A percentile compares a stretch with the other conserved stretches of the same genome.
phyloP scores from a whole-genome alignment of 2,329 filamentous ascomycete genomes.

The Juglanconis sp. region DNA sequence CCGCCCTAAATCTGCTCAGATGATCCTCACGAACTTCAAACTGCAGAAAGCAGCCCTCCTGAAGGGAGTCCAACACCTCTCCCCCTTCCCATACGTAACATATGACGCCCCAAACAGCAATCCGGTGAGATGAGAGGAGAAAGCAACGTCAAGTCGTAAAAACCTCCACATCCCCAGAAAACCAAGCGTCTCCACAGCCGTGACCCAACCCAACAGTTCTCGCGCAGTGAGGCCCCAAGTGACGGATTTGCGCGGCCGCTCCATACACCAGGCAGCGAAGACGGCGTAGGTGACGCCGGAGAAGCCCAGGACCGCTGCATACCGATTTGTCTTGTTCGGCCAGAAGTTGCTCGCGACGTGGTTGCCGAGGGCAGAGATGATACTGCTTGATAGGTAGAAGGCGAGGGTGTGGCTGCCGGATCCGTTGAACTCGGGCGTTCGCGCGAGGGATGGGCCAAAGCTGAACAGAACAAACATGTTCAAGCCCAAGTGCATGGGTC shows the following conservation, averaged over 20 bases:
- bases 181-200: conserved; percentile 23
- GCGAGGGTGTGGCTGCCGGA: conserved; percentile 25
- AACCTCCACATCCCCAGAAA: conserved; percentile 21
- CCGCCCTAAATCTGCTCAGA: background rate
- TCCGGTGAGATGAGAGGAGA: conserved; percentile 22
- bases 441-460: conserved; percentile 23
- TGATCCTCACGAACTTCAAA: conserved; percentile 3
- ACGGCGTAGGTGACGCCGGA: conserved; percentile 25
- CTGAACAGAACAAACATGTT: conserved; percentile 28
- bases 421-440: conserved; percentile 18
- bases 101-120: conserved; percentile 23
- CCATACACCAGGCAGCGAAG: conserved; percentile 22
- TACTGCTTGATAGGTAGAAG: conserved; percentile 25
- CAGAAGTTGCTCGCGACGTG: conserved; percentile 20
- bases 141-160: conserved; percentile 17
- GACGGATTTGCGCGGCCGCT: conserved; percentile 20
- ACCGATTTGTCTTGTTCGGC: conserved; percentile 17
- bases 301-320: conserved; percentile 22
- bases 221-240: conserved; percentile 21
- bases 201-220: conserved; percentile 18
- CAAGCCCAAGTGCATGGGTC: conserved; percentile 24
- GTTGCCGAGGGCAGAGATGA: conserved; percentile 20
- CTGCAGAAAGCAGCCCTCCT: conserved; percentile 18
- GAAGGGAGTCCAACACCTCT: conserved; percentile 20
- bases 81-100: conserved; percentile 19